Evolutionary conservation across 371 early-diverging fungal species (phyloP).

Genomic region (Syncephalastrum contaminatum): DNA sequence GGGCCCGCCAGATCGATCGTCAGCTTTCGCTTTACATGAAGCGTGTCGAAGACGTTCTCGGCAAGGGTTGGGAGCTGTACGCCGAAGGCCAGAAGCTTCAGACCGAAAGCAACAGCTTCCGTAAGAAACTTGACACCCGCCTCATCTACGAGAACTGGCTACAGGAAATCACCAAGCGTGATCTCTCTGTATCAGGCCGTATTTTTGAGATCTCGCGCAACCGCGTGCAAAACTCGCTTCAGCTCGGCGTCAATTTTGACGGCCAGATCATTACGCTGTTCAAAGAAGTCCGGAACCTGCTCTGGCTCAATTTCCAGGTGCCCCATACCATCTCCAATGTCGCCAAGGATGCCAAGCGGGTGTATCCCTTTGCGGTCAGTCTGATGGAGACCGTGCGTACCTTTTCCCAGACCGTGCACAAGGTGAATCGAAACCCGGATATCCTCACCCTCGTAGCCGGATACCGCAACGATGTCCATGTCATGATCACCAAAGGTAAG

Average conservation of each 20-base stretch:
- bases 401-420: slow-evolving; percentile 85
- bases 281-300: slow-evolving; percentile 95
- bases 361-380: slow-evolving; percentile 97
- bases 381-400: slow-evolving; percentile 93
- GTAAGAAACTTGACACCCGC: slow-evolving; percentile 89
- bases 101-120: slow-evolving; percentile 88
- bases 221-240: slow-evolving; percentile 78
- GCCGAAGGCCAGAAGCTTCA: slow-evolving; percentile 95
- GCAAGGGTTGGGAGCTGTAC: slow-evolving; percentile 96
- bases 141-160: slow-evolving; percentile 92
- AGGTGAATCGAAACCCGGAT: slow-evolving; percentile 75
- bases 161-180: slow-evolving; percentile 81
- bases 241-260: slow-evolving; percentile 93
- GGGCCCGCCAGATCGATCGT: slow-evolving; percentile 98
- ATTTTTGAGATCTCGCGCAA: slow-evolving; percentile 90
- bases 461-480: slow-evolving; percentile 90
- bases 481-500: slow-evolving; percentile 82
- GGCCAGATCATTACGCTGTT: slow-evolving; percentile 92
- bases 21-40: slow-evolving; percentile 95
- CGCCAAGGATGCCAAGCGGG: slow-evolving; percentile 94
- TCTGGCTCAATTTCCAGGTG: slow-evolving; percentile 91
- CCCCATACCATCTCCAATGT: slow-evolving; percentile 91
- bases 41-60: slow-evolving; percentile 96
- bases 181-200: slow-evolving; percentile 86
- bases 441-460: slow-evolving; percentile 84